Evolutionary conservation across 2,329 filamentous ascomycete species (phyloP).

Genomic region (Arthrobotrys musiformis): DNA sequence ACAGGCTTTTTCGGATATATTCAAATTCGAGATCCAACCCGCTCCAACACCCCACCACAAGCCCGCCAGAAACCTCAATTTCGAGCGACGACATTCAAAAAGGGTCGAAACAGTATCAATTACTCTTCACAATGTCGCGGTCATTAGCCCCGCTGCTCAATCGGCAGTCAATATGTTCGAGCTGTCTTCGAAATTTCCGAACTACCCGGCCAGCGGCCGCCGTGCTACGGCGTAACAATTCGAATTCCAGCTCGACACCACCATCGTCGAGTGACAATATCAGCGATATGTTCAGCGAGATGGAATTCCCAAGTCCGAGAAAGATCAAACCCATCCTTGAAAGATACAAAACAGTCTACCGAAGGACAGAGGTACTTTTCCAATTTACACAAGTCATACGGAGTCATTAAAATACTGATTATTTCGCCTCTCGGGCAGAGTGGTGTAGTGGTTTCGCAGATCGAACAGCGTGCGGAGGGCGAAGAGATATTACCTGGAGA

Average conservation of each 20-base stretch:
- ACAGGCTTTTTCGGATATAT: conserved; percentile 14
- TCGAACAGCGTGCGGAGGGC: conserved; percentile 37
- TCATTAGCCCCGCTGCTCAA: conserved; percentile 24
- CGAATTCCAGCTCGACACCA: conserved; percentile 3
- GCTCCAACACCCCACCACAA: conserved; percentile 10
- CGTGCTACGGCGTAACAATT: conserved; percentile 33
- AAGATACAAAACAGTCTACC: conserved; percentile 30
- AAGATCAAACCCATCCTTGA: conserved; percentile 41
- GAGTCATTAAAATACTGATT: not conserved
- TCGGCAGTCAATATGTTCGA: conserved; percentile 42
- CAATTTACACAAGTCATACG: not conserved
- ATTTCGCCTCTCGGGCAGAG: not conserved
- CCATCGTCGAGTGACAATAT: not conserved
- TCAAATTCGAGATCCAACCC: conserved; percentile 18
- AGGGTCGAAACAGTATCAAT: not conserved
- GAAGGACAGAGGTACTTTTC: not conserved
- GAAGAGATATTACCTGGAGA: conserved; percentile 38
- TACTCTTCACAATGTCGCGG: conserved; percentile 34
- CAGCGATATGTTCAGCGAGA: conserved; percentile 43
- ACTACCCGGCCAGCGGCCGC: conserved; percentile 2
- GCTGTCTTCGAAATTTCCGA: conserved; percentile 29
- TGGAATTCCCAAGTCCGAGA: conserved; percentile 37
- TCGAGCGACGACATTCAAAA: not conserved
- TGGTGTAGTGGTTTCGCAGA: not conserved
- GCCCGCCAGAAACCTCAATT: not conserved